Evolutionary conservation across 2,329 filamentous ascomycete species (phyloP).

Genomic region (Diaporthe sp.): DNA sequence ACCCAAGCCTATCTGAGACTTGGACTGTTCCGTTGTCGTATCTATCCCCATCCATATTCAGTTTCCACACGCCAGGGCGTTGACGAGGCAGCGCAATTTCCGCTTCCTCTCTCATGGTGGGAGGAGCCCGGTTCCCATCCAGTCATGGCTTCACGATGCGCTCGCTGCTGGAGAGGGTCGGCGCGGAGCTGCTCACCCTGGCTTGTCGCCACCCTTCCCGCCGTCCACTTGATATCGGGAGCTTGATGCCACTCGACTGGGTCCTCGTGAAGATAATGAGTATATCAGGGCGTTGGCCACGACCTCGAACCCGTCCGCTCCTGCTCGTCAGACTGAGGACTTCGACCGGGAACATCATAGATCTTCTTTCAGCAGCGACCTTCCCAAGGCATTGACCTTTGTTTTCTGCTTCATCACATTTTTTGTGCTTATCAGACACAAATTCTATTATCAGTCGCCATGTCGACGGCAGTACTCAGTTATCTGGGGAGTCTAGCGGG

Average conservation of each 20-base stretch:
- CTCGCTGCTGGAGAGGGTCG: conserved; percentile 26
- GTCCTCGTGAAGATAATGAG: conserved; percentile 20
- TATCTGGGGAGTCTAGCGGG: conserved; percentile 33
- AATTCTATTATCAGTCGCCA: not conserved
- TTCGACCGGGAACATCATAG: not conserved
- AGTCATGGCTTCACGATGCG: conserved; percentile 33
- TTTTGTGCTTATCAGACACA: not conserved
- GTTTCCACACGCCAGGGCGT: conserved; percentile 30
- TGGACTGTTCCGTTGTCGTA: conserved; percentile 29
- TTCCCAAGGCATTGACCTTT: conserved; percentile 7
- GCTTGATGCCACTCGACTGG: conserved; percentile 31
- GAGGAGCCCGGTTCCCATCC: conserved; percentile 22
- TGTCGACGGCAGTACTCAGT: conserved; percentile 32
- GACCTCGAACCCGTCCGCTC: conserved; percentile 1
- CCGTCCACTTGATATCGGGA: conserved; percentile 28
- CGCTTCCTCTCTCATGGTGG: conserved; percentile 27
- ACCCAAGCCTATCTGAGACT: conserved; percentile 21
- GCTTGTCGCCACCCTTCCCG: conserved; percentile 30
- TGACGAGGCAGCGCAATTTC: conserved; percentile 28
- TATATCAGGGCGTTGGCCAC: conserved; percentile 26
- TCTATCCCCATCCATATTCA: conserved; percentile 23
- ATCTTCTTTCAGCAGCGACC: not conserved
- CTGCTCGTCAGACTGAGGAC: not conserved
- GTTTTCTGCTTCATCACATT: not conserved
- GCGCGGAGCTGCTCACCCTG: conserved; percentile 29